Evolutionary conservation across 805 yeast genomes (phyloP).

Genomic region (Yarrowia hollandica): DNA sequence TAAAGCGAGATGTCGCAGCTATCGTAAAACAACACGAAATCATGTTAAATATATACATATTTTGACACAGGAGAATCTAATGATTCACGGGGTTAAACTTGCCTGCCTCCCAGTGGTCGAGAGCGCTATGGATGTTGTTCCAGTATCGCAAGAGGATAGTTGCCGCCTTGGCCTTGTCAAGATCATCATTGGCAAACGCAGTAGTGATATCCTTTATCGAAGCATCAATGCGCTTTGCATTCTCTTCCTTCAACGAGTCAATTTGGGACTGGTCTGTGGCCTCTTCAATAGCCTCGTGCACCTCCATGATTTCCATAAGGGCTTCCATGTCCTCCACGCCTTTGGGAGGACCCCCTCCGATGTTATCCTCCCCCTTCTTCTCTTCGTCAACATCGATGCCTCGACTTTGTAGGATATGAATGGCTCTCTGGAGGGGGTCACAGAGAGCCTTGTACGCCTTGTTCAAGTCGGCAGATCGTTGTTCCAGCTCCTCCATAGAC

Average conservation of each 20-base stretch:
- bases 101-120: conserved; percentile 27
- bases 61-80: conserved; percentile 1
- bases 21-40: too few species aligned
- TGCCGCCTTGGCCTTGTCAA: conserved; percentile 60
- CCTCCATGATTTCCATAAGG: conserved; percentile 75
- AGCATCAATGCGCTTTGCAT: conserved; percentile 54
- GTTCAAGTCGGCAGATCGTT: conserved; percentile 59
- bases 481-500: conserved; percentile 38
- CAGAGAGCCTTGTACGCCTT: conserved; percentile 72
- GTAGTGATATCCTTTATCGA: conserved; percentile 49
- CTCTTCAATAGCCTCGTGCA: conserved; percentile 78
- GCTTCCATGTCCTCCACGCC: conserved; percentile 49
- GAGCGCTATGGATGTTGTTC: conserved; percentile 55
- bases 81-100: conserved; percentile 25
- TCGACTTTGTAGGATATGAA: conserved; percentile 51
- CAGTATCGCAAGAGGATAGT: conserved; percentile 80
- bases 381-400: conserved; percentile 53
- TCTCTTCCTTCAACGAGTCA: conserved; percentile 52
- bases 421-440: conserved; percentile 71
- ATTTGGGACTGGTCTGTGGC: conserved; percentile 62
- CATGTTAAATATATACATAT: conserved; percentile 9
- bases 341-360: conserved; percentile 42
- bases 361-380: conserved; percentile 35
- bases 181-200: conserved; percentile 51
- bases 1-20: too few species aligned